Evolutionary conservation across 2,329 filamentous ascomycete genomes (phyloP).

Genomic region (Colletotrichum sp.): DNA sequence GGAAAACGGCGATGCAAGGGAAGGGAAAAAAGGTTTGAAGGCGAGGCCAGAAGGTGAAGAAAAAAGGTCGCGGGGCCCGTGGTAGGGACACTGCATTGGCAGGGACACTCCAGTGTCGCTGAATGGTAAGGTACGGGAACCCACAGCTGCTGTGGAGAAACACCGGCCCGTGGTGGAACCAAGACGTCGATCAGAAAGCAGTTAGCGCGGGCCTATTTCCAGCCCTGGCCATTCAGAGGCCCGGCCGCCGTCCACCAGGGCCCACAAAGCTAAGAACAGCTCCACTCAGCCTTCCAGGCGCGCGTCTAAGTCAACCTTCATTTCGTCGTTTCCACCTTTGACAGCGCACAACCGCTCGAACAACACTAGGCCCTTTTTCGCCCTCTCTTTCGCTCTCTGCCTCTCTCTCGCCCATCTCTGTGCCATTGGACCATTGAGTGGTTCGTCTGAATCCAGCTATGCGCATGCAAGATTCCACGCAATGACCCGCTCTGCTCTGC

Average conservation of each 20-base stretch:
- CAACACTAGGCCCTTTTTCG: background rate
- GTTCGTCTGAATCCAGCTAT: background rate
- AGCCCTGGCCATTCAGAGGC: conserved; percentile 7
- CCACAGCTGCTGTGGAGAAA: background rate
- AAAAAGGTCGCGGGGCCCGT: background rate
- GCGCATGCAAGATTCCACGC: background rate
- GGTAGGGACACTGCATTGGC: background rate
- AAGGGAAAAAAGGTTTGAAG: background rate
- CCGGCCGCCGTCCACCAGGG: background rate
- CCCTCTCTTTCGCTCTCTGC: background rate
- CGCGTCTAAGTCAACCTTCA: conserved; percentile 21
- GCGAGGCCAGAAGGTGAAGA: background rate
- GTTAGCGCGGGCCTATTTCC: conserved; percentile 14
- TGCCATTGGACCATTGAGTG: background rate
- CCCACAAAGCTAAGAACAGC: background rate
- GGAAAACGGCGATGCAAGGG: background rate
- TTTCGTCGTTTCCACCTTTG: background rate
- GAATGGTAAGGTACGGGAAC: background rate
- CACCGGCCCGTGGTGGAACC: conserved; percentile 11
- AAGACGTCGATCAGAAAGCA: background rate
- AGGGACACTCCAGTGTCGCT: too few species aligned
- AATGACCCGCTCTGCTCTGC: background rate
- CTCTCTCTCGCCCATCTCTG: background rate
- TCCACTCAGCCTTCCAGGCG: conserved; percentile 12
- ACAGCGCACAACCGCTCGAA: background rate